Base-by-base conservation (phyloP, 202 grass and related monocot species). In the Setaria viridis region DNA sequence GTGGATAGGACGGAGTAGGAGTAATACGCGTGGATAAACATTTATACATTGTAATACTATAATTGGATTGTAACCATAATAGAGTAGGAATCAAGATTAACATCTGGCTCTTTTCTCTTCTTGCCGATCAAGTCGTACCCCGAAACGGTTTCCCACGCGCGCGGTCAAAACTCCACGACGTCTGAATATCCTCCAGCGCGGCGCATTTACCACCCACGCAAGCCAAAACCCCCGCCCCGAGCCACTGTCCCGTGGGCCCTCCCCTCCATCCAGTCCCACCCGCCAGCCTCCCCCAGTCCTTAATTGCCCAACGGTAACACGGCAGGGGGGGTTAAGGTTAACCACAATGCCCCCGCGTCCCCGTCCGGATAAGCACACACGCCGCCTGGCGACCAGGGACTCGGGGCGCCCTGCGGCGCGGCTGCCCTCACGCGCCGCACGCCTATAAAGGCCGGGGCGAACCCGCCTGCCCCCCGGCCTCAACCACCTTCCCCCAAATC, bases 371-470 rank as follows among this genome's bases (percentile, higher is more conserved):
- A 81, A 81, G 78, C n/a, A 39, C 15, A 3, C 25, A 5, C 13
- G 73, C 7, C 34, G 11, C 39, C 55, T 34, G 45, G 60, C 29
- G 60, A 77, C 54, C 11, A 58, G 73, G 46, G 51, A 57, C 73
- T 37, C 48, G 45, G 21, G 21, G 67, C 13, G 21, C n/a, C 11
- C 43, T 15, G 14, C 45, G 29, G 48, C 17, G 17, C 72, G 17
- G 34, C 74, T 53, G 10, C 73, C 9, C 19, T 13, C 29, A 9
- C 30, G 35, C 29, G 10, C 0, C 32, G 35, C 70, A 0, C 62
- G 32, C 50, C 67, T 72, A 82, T 82, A 82, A 62, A 82, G 70
- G 5, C 35, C 37, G 51, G 58, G 47, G 62, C 20, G 35, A 43
- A 34, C 39, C 39, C 39, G 39, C 4, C 39, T 5, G 39, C 39